A percentile compares a stretch with the other conserved stretches of the same genome.
Evolutionary conservation across 2,329 filamentous ascomycete genomes (phyloP).

Genomic region (Xylariaceae sp.): DNA sequence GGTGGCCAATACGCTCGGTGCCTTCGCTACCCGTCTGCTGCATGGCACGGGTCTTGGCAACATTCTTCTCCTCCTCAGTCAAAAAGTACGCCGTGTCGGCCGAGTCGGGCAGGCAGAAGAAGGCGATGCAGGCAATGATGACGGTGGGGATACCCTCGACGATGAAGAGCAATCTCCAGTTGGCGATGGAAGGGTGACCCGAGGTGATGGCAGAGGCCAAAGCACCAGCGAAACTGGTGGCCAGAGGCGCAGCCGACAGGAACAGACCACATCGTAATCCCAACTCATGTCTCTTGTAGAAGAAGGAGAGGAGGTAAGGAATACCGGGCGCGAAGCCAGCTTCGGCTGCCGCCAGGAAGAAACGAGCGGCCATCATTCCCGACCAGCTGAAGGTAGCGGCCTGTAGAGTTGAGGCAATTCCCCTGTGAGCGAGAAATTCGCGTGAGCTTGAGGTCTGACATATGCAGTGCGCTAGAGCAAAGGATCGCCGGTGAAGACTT

Average conservation of each 20-base stretch:
- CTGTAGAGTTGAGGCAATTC: slow-evolving; percentile 29
- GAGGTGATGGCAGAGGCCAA: slow-evolving; percentile 64
- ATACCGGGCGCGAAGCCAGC: slow-evolving; percentile 32
- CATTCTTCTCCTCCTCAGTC: slow-evolving; percentile 50
- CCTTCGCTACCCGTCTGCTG: slow-evolving; percentile 47
- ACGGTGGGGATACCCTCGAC: slow-evolving; percentile 34
- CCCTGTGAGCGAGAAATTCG: slow-evolving; percentile 17
- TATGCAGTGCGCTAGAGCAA: background rate
- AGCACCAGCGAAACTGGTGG: slow-evolving; percentile 64
- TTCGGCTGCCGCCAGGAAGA: slow-evolving; percentile 31
- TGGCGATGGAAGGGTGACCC: slow-evolving; percentile 49
- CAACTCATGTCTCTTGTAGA: slow-evolving; percentile 40
- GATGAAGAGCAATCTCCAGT: slow-evolving; percentile 33
- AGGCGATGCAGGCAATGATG: slow-evolving; percentile 29
- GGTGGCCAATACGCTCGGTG: slow-evolving; percentile 40
- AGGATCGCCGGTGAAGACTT: slow-evolving; percentile 7
- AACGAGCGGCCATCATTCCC: slow-evolving; percentile 30
- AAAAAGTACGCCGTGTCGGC: slow-evolving; percentile 49
- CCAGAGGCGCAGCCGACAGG: slow-evolving; percentile 51
- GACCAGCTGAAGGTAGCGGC: slow-evolving; percentile 30
- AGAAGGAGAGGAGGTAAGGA: slow-evolving; percentile 34
- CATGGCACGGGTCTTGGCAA: slow-evolving; percentile 49
- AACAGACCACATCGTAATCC: slow-evolving; percentile 36
- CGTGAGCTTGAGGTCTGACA: background rate
- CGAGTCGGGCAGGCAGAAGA: slow-evolving; percentile 37